phyloP scores from a whole-genome alignment of 768 basidiomycete species.

The Cystobasidium tubakii region DNA sequence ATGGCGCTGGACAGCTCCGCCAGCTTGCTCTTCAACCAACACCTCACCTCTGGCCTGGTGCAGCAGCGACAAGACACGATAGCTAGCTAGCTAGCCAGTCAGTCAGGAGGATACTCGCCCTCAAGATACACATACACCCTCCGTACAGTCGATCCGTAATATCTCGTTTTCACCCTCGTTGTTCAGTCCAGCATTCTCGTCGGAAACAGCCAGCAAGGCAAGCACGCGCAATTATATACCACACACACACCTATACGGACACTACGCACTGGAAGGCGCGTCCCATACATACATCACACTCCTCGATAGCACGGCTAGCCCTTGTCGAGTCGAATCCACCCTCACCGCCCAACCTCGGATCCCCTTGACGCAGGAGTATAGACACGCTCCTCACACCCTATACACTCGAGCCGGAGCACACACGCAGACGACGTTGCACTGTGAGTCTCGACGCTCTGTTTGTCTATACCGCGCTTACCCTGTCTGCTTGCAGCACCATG shows the following conservation, averaged over 20 bases:
- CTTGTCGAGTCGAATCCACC: constrained; percentile 7
- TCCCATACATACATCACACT: background rate
- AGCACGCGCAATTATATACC: background rate
- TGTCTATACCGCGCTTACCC: background rate
- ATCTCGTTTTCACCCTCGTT: background rate
- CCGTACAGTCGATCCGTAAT: background rate
- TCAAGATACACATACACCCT: background rate
- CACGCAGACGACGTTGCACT: too few species aligned
- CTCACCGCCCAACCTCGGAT: background rate
- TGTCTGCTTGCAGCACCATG: background rate
- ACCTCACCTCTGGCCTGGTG: background rate
- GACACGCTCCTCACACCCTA: background rate
- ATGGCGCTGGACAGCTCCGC: too few species aligned
- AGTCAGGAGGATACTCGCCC: background rate
- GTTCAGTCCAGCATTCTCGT: background rate
- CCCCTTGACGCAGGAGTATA: constrained; percentile 1
- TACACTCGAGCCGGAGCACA: background rate
- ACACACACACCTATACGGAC: constrained; percentile 5
- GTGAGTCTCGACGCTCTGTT: too few species aligned
- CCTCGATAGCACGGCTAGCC: constrained; percentile 17
- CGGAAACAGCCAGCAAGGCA: background rate
- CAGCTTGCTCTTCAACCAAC: background rate
- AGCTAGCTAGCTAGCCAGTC: background rate
- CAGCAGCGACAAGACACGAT: background rate
- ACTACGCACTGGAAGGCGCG: constrained; percentile 13